A percentile compares a stretch with the other conserved stretches of the same genome.
Evolutionary conservation across 352 stramenopile genomes (phyloP).

Genomic region (Thraustochytrium sp.): DNA sequence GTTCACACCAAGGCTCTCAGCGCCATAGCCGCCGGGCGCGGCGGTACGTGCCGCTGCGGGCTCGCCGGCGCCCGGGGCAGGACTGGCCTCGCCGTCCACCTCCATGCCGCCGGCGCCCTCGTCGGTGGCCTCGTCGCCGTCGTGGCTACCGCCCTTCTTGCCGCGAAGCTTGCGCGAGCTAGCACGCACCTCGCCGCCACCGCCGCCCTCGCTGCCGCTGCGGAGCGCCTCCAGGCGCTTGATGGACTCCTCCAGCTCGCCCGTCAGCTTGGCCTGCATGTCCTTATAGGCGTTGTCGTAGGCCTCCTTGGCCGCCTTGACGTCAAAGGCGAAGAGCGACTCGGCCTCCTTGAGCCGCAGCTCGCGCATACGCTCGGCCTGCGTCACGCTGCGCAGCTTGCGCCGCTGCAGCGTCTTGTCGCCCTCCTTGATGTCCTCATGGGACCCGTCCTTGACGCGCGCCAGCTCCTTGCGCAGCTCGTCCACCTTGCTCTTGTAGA

Average conservation of each 20-base stretch:
- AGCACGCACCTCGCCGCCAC: constrained; percentile 14
- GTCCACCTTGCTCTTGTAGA: background rate
- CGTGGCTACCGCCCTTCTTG: background rate
- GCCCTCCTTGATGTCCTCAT: background rate
- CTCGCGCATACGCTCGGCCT: background rate
- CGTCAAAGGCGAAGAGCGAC: background rate
- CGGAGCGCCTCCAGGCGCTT: constrained; percentile 19
- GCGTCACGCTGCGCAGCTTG: background rate
- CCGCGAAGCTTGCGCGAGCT: constrained; percentile 30
- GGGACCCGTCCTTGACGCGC: background rate
- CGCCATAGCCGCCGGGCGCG: background rate
- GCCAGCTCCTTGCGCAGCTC: background rate
- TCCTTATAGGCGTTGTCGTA: constrained; percentile 7
- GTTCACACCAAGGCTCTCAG: constrained; percentile 10
- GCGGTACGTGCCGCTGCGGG: no score
- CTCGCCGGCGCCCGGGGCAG: background rate
- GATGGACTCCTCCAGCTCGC: constrained; percentile 19
- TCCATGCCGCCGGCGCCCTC: constrained; percentile 23
- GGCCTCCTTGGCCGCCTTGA: constrained; percentile 6
- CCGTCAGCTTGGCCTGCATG: background rate
- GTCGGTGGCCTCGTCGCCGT: background rate
- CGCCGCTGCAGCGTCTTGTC: background rate
- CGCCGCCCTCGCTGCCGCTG: background rate
- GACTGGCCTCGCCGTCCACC: background rate
- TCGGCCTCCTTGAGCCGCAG: background rate